phyloP scores from a whole-genome alignment of 148 eudicot species.

The Limonium bicolor region DNA sequence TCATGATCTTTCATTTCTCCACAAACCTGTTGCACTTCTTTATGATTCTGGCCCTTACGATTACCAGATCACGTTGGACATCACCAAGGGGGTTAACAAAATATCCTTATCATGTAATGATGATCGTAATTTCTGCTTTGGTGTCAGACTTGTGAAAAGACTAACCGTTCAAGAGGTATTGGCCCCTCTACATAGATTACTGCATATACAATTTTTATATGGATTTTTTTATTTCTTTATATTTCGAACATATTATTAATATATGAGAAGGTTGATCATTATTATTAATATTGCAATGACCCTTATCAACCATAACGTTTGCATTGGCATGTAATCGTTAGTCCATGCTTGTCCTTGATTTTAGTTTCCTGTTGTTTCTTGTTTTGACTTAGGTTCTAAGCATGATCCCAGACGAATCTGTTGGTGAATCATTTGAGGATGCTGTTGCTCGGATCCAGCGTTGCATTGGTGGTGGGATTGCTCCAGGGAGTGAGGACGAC shows the following conservation, averaged over 20 bases:
- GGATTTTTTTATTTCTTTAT: no score
- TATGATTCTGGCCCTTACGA: slow-evolving; percentile 2
- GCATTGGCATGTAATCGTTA: not conserved
- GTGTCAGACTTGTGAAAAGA: slow-evolving; percentile 69
- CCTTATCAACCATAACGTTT: not conserved
- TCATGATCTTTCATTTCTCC: not conserved
- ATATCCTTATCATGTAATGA: slow-evolving; percentile 64
- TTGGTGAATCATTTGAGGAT: slow-evolving; percentile 62
- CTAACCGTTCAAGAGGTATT: slow-evolving; percentile 70
- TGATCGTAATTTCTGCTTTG: slow-evolving; percentile 78
- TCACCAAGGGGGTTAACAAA: slow-evolving; percentile 57
- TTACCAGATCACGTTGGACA: slow-evolving; percentile 51
- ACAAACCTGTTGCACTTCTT: not conserved
- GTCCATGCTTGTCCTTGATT: no score
- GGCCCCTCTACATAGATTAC: no score
- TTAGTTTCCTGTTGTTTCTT: not conserved
- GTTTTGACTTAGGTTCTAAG: slow-evolving; percentile 35
- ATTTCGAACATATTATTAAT: no score
- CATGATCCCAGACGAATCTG: slow-evolving; percentile 57
- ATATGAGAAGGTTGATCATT: no score
- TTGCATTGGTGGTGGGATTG: slow-evolving; percentile 81
- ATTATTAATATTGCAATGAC: no score
- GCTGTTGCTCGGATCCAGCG: slow-evolving; percentile 85
- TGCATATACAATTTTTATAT: no score
- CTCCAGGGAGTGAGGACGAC: slow-evolving; percentile 68